A percentile compares a stretch with the other conserved stretches of the same genome.
These are phyloP conservation scores for Pseudognaphalium luteoalbum DNA, from an alignment of 129 eudicot genomes.

Conservation along the genomic window DNA sequence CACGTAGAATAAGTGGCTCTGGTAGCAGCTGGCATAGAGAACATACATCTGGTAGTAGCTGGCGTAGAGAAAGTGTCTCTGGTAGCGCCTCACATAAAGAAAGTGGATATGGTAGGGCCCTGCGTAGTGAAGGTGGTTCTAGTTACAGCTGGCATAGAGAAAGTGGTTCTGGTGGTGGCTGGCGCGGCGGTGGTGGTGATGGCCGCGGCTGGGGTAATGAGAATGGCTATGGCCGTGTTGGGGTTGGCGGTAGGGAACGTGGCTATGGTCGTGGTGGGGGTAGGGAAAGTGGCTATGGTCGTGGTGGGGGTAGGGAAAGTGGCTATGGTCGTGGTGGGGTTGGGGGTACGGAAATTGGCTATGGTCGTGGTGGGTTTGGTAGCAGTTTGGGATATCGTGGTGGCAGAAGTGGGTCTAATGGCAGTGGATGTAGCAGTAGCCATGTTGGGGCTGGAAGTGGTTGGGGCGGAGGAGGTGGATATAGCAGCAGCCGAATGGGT, in stretches of 20 bases:
- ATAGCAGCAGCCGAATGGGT: slow-evolving; percentile 8
- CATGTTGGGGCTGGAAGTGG: not conserved
- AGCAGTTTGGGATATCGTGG: not conserved
- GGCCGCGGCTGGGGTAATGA: slow-evolving; percentile 1
- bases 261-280: slow-evolving; percentile 11
- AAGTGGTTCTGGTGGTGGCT: slow-evolving; percentile 29
- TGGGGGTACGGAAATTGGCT: slow-evolving; percentile 7
- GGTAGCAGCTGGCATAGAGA: slow-evolving; percentile 21
- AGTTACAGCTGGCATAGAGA: slow-evolving; percentile 25
- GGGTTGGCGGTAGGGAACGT: slow-evolving; percentile 4
- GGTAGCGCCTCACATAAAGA: not conserved
- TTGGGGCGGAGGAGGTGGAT: not conserved
- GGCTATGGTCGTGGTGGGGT: not conserved
- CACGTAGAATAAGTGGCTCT: slow-evolving; percentile 26
- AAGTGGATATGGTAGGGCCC: slow-evolving; percentile 1
- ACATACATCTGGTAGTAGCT: slow-evolving; percentile 28
- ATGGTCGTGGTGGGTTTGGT: slow-evolving; percentile 20
- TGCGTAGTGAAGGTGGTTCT: slow-evolving; percentile 26
- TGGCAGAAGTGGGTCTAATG: slow-evolving; percentile 8
- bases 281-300: slow-evolving; percentile 10
- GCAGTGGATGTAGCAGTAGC: slow-evolving; percentile 18
- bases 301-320: not conserved
- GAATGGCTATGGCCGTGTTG: no score
- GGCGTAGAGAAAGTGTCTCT: slow-evolving; percentile 29
- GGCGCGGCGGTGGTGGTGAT: not conserved